phyloP scores from a whole-genome alignment of 257 asterid species.

The Orobanche coerulescens region DNA sequence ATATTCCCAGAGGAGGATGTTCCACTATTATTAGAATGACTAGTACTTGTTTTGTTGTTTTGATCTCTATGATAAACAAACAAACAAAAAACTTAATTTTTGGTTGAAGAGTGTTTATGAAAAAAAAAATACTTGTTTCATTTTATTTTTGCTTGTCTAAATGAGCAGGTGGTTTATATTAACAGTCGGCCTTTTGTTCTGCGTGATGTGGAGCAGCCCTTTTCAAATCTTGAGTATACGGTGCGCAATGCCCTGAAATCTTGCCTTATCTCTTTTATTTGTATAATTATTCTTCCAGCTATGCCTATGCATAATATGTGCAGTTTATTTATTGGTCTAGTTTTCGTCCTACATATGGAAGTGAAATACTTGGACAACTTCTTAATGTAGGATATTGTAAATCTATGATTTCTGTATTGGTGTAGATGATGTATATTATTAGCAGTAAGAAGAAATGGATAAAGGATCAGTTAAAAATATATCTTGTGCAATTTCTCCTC shows the following conservation, averaged over 20 bases:
- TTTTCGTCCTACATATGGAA: conserved; percentile 20
- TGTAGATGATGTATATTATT: neutral
- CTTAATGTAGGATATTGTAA: conserved; percentile 12
- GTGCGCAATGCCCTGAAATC: conserved; percentile 39
- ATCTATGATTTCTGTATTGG: conserved; percentile 7
- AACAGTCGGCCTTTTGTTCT: conserved; percentile 95
- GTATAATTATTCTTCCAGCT: conserved; percentile 3
- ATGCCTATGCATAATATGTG: neutral
- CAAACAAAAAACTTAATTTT: neutral
- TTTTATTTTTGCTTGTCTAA: conserved; percentile 9
- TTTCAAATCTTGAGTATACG: conserved; percentile 96
- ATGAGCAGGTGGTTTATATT: conserved; percentile 77
- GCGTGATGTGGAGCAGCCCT: conserved; percentile 96
- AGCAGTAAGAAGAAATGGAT: conserved; percentile 4
- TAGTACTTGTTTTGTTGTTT: conserved; percentile 10
- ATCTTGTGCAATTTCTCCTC: neutral
- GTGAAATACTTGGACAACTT: conserved; percentile 10
- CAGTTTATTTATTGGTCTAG: neutral
- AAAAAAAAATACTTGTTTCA: neutral
- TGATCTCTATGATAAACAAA: neutral
- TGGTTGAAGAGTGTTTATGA: conserved; percentile 7
- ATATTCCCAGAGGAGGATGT: neutral
- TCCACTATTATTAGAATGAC: neutral
- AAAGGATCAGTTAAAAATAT: conserved; percentile 1
- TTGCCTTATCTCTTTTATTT: conserved; percentile 8